These are phyloP conservation scores for Hypomontagnella monticulosa DNA, from an alignment of 495 filamentous ascomycete genomes.

Conservation along the genomic window DNA sequence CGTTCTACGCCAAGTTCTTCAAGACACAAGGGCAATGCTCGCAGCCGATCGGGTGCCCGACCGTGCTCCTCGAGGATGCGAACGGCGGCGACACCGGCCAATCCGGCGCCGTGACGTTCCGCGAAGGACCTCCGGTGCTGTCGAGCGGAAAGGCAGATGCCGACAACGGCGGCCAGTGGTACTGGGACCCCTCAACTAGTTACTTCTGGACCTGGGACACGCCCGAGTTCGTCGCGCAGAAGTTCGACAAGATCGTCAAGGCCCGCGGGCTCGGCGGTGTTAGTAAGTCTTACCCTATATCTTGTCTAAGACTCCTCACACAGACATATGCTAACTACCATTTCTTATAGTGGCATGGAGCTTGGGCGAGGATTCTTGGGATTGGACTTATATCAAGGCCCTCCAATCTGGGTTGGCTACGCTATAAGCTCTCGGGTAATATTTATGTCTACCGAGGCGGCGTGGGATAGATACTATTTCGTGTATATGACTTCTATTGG, in stretches of 20 bases:
- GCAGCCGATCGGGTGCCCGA: conserved; percentile 64
- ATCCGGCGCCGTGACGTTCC: conserved; percentile 65
- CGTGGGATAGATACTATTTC: conserved; percentile 3
- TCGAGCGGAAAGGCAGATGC: conserved; percentile 58
- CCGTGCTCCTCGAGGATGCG: conserved; percentile 63
- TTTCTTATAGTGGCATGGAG: conserved; percentile 60
- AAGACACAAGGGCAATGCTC: conserved; percentile 56
- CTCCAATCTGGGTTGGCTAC: conserved; percentile 58
- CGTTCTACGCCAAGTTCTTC: conserved; percentile 75
- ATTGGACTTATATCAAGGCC: conserved; percentile 64
- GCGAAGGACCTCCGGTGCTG: conserved; percentile 39
- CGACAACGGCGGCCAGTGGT: conserved; percentile 67
- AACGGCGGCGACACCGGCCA: conserved; percentile 67
- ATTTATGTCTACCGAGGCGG: neutral
- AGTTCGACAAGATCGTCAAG: conserved; percentile 69
- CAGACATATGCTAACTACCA: conserved; percentile 20
- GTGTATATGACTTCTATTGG: conserved; percentile 20
- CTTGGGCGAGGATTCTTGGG: conserved; percentile 68
- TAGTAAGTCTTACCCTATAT: conserved; percentile 45
- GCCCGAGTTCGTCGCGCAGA: conserved; percentile 62
- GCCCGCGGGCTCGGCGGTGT: conserved; percentile 65
- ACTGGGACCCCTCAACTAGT: conserved; percentile 61
- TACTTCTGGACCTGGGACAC: conserved; percentile 79
- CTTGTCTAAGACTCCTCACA: neutral
- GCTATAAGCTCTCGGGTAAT: conserved; percentile 18